A percentile compares a stretch with the other conserved stretches of the same genome.
phyloP scores from a whole-genome alignment of 2,329 filamentous ascomycete genomes.

The Lachnellula suecica region DNA sequence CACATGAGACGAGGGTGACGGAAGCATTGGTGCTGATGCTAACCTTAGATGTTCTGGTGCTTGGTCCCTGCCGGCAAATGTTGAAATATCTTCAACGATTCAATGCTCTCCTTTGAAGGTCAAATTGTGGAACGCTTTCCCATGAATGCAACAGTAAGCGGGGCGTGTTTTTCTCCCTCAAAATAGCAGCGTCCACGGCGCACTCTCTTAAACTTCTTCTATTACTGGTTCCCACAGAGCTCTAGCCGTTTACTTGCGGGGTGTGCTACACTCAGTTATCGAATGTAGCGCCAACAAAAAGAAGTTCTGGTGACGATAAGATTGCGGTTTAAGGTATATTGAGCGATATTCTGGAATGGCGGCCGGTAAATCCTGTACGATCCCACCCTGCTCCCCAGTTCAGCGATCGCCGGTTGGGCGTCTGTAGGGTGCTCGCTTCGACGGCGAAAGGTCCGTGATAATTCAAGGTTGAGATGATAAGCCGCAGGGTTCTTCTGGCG shows the following conservation, averaged over 20 bases:
- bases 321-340: slow-evolving; percentile 26
- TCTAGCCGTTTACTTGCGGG: no score
- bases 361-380: slow-evolving; percentile 20
- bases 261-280: no score
- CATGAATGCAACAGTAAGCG: no score
- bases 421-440: slow-evolving; percentile 29
- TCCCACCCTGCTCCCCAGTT: slow-evolving; percentile 15
- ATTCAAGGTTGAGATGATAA: slow-evolving; percentile 29
- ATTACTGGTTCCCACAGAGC: no score
- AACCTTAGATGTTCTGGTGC: slow-evolving; percentile 6
- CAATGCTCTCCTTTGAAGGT: slow-evolving; percentile 14
- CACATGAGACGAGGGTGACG: slow-evolving; percentile 34
- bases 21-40: slow-evolving; percentile 24
- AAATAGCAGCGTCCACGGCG: no score
- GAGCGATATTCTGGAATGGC: slow-evolving; percentile 23
- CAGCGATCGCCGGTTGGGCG: slow-evolving; percentile 29
- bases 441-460: slow-evolving; percentile 30
- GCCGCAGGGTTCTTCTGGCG: slow-evolving; percentile 22
- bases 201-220: no score
- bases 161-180: no score
- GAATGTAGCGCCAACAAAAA: slow-evolving; percentile 17
- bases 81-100: slow-evolving; percentile 4
- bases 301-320: slow-evolving; percentile 23
- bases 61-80: slow-evolving; percentile 23
- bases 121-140: slow-evolving; percentile 15